Evolutionary conservation across 1,139 yeast species (phyloP), one percentile per base, ranked within the genome.

Genomic region (Yamadazyma membranifaciens): DNA sequence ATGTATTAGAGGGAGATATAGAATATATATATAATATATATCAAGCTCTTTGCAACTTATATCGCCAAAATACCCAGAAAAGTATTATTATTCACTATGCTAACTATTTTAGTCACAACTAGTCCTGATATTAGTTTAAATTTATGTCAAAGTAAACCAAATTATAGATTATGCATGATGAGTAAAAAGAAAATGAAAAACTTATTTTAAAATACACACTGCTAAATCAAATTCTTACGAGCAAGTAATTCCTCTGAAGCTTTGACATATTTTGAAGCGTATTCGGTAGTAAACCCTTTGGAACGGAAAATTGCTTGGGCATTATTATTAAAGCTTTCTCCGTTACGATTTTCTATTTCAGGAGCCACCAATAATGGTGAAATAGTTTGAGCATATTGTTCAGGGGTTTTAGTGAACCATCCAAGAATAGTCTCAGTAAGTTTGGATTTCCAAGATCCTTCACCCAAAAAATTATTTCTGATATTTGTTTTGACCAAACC

Each of bases 401-500:
- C 67, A 2, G 67, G 57, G 9, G 59, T 54, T 28, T 57, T 56
- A 15, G 49, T 49, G 24, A 59, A 50, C 54, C 56, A 55, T 1
- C 65, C 57, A n/a, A 65, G 33, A 1, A 60, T 2, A 6, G 47
- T 39, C 45, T 65, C 70, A 17, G 56, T 16, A 2, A 47, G 17
- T 1, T 38, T 39, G 2, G 60, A 51, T n/a, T 44, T 42, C 50
- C 59, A 49, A 10, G 26, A 15, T 7, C 55, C 56, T 13, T 42
- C 42, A 15, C 68, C 70, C 20, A 56, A 37, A 12, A 54, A 40
- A 40, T 65, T 65, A 30, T 48, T 39, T 41, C 70, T 54, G 29
- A 65, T 65, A 34, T 47, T 45, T 0, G 70, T 63, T 41, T 53
- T 60, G 25, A 65, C 58, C 1, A 65, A 6, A 4, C 70, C 70